Evolutionary conservation across 495 filamentous ascomycete species (phyloP).

Genomic region (Tuber aestivum): DNA sequence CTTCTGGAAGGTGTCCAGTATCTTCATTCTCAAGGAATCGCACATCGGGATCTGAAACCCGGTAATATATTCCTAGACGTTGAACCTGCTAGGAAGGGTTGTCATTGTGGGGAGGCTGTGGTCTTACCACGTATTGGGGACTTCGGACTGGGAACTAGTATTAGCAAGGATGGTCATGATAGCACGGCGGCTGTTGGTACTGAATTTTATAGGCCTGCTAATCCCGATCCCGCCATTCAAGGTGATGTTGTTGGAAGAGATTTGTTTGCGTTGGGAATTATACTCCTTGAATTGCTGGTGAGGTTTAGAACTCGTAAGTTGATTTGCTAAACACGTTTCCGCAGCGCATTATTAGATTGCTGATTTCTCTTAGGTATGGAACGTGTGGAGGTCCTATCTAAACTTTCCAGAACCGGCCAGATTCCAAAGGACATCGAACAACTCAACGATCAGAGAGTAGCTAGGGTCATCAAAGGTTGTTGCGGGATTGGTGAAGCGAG

Average conservation of each 20-base stretch:
- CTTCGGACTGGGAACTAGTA: constrained; percentile 50
- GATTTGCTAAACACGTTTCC: not conserved
- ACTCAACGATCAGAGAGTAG: constrained; percentile 6
- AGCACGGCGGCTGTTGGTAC: constrained; percentile 20
- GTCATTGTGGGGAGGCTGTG: constrained; percentile 30
- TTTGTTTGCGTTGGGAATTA: constrained; percentile 30
- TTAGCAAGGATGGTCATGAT: constrained; percentile 13
- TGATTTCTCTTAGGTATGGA: constrained; percentile 25
- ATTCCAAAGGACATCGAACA: constrained; percentile 18
- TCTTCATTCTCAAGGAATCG: constrained; percentile 82
- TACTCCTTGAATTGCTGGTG: constrained; percentile 24
- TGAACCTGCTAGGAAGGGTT: constrained; percentile 25
- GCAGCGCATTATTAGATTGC: not conserved
- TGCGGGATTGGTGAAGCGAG: constrained; percentile 20
- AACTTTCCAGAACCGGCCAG: constrained; percentile 9
- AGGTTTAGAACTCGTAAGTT: constrained; percentile 27
- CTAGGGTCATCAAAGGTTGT: constrained; percentile 21
- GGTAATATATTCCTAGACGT: constrained; percentile 95
- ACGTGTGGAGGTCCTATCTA: constrained; percentile 15
- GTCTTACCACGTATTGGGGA: constrained; percentile 51
- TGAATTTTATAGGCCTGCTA: constrained; percentile 25
- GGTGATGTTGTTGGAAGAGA: constrained; percentile 26
- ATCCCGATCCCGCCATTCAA: constrained; percentile 10
- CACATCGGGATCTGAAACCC: constrained; percentile 96
- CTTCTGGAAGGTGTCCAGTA: constrained; percentile 78